phyloP scores from a whole-genome alignment of 768 basidiomycete species.

The Rhizopogon salebrosus region DNA sequence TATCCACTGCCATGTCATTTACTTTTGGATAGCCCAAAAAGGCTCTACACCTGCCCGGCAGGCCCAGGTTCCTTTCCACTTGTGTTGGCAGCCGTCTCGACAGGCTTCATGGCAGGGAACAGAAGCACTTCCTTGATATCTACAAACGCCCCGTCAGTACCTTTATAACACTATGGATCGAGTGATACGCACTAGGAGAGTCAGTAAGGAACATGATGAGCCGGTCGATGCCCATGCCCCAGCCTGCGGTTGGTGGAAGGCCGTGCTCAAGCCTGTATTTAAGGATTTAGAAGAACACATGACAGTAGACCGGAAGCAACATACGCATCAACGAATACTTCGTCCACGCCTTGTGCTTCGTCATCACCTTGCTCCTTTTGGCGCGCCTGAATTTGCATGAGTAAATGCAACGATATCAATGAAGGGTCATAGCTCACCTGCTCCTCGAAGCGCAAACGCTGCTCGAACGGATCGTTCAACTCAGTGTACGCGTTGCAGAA shows the following conservation, averaged over 20 bases:
- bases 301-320: conserved; percentile 26
- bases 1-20: neutral
- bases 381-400: conserved; percentile 40
- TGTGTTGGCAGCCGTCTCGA: conserved; percentile 40
- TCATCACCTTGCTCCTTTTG: conserved; percentile 98
- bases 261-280: conserved; percentile 83
- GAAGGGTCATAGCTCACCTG: conserved; percentile 42
- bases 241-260: conserved; percentile 95
- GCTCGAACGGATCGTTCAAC: conserved; percentile 98
- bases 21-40: neutral
- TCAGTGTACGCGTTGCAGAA: conserved; percentile 99
- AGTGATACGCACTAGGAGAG: conserved; percentile 66
- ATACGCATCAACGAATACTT: conserved; percentile 92
- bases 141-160: conserved; percentile 23
- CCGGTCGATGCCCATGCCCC: conserved; percentile 94
- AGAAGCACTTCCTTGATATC: conserved; percentile 96
- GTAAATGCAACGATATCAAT: neutral
- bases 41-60: conserved; percentile 11
- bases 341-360: conserved; percentile 95
- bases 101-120: conserved; percentile 97
- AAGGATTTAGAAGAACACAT: neutral
- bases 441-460: conserved; percentile 93
- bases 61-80: conserved; percentile 27
- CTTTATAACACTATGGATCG: neutral
- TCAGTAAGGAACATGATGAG: conserved; percentile 99